Base-by-base conservation (phyloP, 2,329 filamentous ascomycete species). In the Aureobasidium mangrovei region DNA sequence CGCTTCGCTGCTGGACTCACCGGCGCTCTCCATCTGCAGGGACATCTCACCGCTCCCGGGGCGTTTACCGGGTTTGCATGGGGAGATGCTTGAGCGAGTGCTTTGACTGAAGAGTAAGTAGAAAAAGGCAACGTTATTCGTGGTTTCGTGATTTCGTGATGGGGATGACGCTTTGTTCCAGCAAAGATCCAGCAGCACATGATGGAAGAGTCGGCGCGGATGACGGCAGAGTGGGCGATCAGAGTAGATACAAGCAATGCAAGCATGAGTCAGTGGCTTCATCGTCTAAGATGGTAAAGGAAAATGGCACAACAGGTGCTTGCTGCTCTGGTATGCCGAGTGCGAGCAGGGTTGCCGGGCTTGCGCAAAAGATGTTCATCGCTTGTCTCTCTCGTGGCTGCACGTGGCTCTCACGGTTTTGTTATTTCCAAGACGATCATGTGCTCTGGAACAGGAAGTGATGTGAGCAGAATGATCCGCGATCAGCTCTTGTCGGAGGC, bases 1-100 rank as follows among this genome's bases (percentile, higher is more conserved):
- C 29, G 24, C 7, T 46, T 12, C 43, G 29, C 38, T 28, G 36
- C 36, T 51, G 38, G 10, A 31, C 28, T 27, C 12, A 33, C 12
- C 28, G 18, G 18, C 18, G 18, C 18, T 18, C 18, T 51, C 35
- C 7, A 33, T 33, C 47, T 51, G 47, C 47, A 51, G 47, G 47
- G 47, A 51, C 47, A 27, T 33, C 47, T 51, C 47, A 51, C 47
- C 47, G 47, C 47, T 51, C 47, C 27, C 28, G 33, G 47, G 33
- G 29, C 47, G 47, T 51, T 41, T 40, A 51, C 47, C 47, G 38
- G 47, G 47, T 51, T 51, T 51, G 47, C 47, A 51, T 51, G 32
- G 28, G 18, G 18, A 18, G 18, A 18, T 18, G 18, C 18, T 18
- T 18, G 18, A 18, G 18, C 18, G 18, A 18, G 18, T 18, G 18